phyloP scores from a whole-genome alignment of 1,284 basidiomycete species.

The Cronartium quercuum region DNA sequence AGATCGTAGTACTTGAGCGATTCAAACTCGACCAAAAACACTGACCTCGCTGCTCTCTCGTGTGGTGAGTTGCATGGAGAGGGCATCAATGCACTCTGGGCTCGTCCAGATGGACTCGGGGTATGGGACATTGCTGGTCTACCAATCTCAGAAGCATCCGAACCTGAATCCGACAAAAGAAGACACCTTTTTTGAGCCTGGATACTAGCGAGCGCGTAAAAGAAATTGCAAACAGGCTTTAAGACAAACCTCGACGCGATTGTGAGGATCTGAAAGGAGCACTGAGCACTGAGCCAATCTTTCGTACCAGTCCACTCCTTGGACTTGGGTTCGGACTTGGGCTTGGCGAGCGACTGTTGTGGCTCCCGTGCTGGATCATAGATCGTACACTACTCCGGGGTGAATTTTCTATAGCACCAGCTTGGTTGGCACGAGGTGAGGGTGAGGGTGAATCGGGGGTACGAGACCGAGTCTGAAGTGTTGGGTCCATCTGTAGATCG shows the following conservation, averaged over 20 bases:
- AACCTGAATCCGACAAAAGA: neutral
- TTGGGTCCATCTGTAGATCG: neutral
- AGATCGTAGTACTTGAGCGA: no score
- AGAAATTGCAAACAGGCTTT: neutral
- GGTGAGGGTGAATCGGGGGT: neutral
- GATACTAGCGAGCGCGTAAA: neutral
- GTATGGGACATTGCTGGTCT: neutral
- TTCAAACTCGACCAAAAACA: no score
- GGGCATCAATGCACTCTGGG: neutral
- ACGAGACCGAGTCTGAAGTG: neutral
- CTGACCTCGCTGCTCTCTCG: neutral
- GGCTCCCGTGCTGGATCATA: neutral
- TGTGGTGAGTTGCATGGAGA: neutral
- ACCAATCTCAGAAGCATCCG: constrained; percentile 29
- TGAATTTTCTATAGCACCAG: neutral
- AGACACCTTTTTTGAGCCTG: neutral
- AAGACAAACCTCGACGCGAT: constrained; percentile 15
- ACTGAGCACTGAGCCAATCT: constrained; percentile 14
- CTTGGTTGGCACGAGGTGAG: constrained; percentile 1
- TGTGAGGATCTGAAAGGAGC: constrained; percentile 21
- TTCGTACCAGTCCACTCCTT: constrained; percentile 1
- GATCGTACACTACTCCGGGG: neutral
- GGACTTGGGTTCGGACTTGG: constrained; percentile 5
- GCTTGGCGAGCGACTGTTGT: neutral
- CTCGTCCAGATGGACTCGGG: no score